phyloP scores from a whole-genome alignment of 805 yeast genomes.

The Candida pseudofarinosa region DNA sequence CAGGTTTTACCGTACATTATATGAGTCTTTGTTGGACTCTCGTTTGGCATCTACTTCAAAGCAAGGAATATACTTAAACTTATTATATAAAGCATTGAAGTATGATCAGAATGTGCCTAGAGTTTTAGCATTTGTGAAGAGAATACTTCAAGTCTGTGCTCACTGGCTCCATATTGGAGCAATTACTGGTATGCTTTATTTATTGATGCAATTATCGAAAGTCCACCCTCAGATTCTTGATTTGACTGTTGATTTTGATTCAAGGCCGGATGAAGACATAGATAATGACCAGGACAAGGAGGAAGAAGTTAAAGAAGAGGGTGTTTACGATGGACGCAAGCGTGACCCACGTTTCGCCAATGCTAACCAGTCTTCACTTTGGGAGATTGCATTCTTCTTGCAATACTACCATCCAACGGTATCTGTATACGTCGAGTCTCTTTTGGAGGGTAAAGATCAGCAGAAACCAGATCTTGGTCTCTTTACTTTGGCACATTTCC shows the following conservation, averaged over 20 bases:
- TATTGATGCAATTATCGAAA: slow-evolving; percentile 66
- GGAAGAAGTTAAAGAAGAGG: background rate
- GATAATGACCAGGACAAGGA: slow-evolving; percentile 10
- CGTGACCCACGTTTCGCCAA: slow-evolving; percentile 93
- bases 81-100: slow-evolving; percentile 79
- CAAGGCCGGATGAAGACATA: slow-evolving; percentile 43
- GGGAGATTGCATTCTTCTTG: slow-evolving; percentile 78
- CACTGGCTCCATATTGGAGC: slow-evolving; percentile 90
- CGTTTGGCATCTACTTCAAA: slow-evolving; percentile 84
- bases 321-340: slow-evolving; percentile 73
- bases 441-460: slow-evolving; percentile 46
- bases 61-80: slow-evolving; percentile 85
- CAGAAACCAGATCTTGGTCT: slow-evolving; percentile 88
- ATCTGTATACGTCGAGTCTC: slow-evolving; percentile 67
- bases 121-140: slow-evolving; percentile 84
- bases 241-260: slow-evolving; percentile 48
- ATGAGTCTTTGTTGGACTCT: slow-evolving; percentile 83
- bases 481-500: slow-evolving; percentile 82
- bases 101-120: slow-evolving; percentile 59
- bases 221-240: slow-evolving; percentile 63
- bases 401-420: slow-evolving; percentile 93
- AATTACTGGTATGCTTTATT: slow-evolving; percentile 73
- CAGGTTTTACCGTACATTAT: slow-evolving; percentile 81
- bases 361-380: slow-evolving; percentile 74
- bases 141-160: slow-evolving; percentile 79